These are phyloP conservation scores for Endoconidiophora polonica DNA, from an alignment of 2,329 filamentous ascomycete species.

Conservation along the genomic window DNA sequence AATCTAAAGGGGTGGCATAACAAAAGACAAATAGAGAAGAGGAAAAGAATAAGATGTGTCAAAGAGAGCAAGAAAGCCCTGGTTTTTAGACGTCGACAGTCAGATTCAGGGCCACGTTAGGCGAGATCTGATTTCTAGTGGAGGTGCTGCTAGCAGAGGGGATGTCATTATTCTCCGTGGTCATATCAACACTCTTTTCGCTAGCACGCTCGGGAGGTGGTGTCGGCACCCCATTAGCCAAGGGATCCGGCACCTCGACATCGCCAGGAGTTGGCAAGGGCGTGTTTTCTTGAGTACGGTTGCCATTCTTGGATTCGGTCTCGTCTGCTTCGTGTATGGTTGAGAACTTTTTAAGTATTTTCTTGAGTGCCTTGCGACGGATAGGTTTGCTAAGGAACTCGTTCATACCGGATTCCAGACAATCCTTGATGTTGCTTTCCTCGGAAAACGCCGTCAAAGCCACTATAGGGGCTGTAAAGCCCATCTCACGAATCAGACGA, in stretches of 20 bases:
- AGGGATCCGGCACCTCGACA: slow-evolving; percentile 2
- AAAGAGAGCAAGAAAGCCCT: too few species aligned
- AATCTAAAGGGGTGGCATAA: background rate
- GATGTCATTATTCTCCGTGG: background rate
- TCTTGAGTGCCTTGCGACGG: slow-evolving; percentile 66
- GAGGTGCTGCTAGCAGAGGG: too few species aligned
- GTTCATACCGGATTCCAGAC: slow-evolving; percentile 81
- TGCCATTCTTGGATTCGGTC: background rate
- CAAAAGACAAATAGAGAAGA: background rate
- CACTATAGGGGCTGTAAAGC: slow-evolving; percentile 76
- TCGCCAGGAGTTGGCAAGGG: slow-evolving; percentile 5
- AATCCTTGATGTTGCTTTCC: slow-evolving; percentile 74
- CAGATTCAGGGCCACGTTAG: too few species aligned
- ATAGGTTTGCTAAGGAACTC: slow-evolving; percentile 70
- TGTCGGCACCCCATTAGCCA: slow-evolving; percentile 11
- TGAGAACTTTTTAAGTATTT: slow-evolving; percentile 68
- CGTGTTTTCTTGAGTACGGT: slow-evolving; percentile 1
- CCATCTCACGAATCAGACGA: slow-evolving; percentile 66
- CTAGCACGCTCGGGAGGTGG: slow-evolving; percentile 10
- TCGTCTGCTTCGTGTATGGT: slow-evolving; percentile 51
- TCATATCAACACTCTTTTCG: slow-evolving; percentile 10
- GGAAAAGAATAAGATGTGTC: too few species aligned
- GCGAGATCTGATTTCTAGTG: too few species aligned
- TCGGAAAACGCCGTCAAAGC: slow-evolving; percentile 82
- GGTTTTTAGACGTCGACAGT: too few species aligned